Evolutionary conservation across 73 alveolate species (phyloP), one percentile per base, ranked within the genome.

Genomic region (Halteria grandinella): DNA sequence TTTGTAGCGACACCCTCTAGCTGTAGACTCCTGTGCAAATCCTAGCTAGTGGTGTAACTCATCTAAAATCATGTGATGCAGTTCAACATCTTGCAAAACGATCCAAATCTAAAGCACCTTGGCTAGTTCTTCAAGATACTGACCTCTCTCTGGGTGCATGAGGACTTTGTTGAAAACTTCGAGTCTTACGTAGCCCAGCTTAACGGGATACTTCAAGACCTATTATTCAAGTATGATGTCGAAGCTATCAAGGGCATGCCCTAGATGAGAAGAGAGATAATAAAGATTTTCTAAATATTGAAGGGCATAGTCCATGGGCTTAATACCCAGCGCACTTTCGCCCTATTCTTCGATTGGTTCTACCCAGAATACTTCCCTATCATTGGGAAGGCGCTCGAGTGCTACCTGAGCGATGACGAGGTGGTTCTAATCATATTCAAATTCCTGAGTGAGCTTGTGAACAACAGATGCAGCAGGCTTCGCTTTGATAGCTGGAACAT

Each of bases 271-370:
- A 17, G 1, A 2, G 62, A 69, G n/a, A 37, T 79, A 31, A 41
- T 64, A 12, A 69, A 75, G 49, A 25, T 80, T 15, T 41, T 80
- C 63, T 37, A 80, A 29, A 80, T 80, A 15, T 45, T 80, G 31
- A 63, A 48, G 43, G 90, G 90, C n/a, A 75, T 80, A 11, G 60
- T 66, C 21, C 55, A 52, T 12, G 90, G 84, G n/a, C 50, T 80
- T 37, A 52, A 69, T 45, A 49, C 84, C 32, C 34, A 79, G 21
- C 48, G 63, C 28, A 50, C 45, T 27, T 80, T 69, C 69, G 71
- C 60, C 29, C 53, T 69, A 40, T 80, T 80, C 63, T 80, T 80
- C 41, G 90, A 80, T 11, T 80, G 90, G 90, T 70, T 80, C 73
- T 69, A 69, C 79, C 85, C 84, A 27, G 85, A 53, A 17, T 32